Conservation (phyloP, 2,329 filamentous ascomycete species). For the Arthrobotrys iridis region DNA sequence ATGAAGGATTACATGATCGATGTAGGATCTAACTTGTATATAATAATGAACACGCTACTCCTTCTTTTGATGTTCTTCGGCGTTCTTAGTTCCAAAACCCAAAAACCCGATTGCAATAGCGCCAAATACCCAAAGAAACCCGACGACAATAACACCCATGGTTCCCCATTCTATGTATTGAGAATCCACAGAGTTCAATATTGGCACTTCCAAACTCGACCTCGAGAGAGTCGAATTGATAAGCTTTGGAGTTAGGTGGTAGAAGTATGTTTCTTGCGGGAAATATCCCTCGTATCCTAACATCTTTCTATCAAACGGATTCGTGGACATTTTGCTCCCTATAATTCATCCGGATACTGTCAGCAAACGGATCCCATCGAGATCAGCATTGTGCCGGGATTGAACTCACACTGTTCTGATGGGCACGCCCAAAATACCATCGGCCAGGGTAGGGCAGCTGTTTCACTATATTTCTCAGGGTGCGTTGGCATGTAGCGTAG, state of each 20-base stretch:
- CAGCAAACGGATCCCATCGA: not conserved
- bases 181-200: slow-evolving; percentile 54
- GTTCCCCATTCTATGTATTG: slow-evolving; percentile 56
- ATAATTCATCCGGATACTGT: slow-evolving; percentile 7
- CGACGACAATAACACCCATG: slow-evolving; percentile 53
- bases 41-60: no score
- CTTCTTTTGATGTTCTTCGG: slow-evolving; percentile 35
- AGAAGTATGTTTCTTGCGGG: slow-evolving; percentile 55
- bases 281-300: slow-evolving; percentile 58
- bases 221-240: slow-evolving; percentile 36
- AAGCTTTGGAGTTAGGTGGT: slow-evolving; percentile 56
- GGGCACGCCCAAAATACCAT: slow-evolving; percentile 58
- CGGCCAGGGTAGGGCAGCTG: slow-evolving; percentile 56
- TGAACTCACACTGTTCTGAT: slow-evolving; percentile 28
- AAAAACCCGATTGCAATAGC: slow-evolving; percentile 41
- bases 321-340: slow-evolving; percentile 55
- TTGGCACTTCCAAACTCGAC: slow-evolving; percentile 54
- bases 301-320: slow-evolving; percentile 56
- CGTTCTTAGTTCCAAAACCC: slow-evolving; percentile 11
- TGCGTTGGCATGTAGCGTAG: slow-evolving; percentile 56
- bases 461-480: slow-evolving; percentile 30
- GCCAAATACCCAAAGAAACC: slow-evolving; percentile 56
- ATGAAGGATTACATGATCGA: no score
- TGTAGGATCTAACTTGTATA: no score
- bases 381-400: not conserved